Conservation (phyloP, 208 protist species). For the Acanthamoeba royreba region DNA sequence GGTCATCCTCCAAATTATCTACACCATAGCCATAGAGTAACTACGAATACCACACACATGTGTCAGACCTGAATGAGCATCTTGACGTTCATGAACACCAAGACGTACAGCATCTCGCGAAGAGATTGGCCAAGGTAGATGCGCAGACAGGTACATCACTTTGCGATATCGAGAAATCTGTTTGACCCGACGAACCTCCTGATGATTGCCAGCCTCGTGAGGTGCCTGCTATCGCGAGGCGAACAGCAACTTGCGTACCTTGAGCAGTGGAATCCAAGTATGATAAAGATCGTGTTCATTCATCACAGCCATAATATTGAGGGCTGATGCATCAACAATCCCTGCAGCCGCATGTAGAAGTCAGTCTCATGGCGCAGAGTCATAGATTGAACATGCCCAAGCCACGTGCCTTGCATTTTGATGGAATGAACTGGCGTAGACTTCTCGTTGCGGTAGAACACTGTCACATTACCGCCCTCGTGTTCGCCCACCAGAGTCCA, state of each 20-base stretch:
- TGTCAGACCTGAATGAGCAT: no score
- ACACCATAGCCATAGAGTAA: not conserved
- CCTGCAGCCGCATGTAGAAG: not conserved
- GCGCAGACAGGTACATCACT: not conserved
- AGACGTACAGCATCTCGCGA: not conserved
- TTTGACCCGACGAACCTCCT: not conserved
- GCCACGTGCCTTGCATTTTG: not conserved
- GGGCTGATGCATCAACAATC: not conserved
- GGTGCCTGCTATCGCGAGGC: not conserved
- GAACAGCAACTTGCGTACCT: not conserved
- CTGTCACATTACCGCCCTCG: not conserved
- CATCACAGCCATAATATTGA: conserved; percentile 5
- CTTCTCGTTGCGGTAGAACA: conserved; percentile 14
- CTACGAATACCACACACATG: not conserved
- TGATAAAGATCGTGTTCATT: conserved; percentile 14
- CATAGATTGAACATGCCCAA: not conserved
- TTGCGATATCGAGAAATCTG: not conserved
- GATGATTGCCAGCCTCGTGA: not conserved
- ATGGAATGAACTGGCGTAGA: not conserved
- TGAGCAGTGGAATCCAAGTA: not conserved
- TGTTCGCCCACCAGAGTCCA: not conserved
- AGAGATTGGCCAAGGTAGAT: not conserved
- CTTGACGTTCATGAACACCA: not conserved
- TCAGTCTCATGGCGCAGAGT: not conserved
- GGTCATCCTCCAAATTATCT: not conserved